These are phyloP conservation scores for Diplotaxis tenuifolia DNA, from an alignment of 345 rosid genomes.

Conservation along the genomic window DNA sequence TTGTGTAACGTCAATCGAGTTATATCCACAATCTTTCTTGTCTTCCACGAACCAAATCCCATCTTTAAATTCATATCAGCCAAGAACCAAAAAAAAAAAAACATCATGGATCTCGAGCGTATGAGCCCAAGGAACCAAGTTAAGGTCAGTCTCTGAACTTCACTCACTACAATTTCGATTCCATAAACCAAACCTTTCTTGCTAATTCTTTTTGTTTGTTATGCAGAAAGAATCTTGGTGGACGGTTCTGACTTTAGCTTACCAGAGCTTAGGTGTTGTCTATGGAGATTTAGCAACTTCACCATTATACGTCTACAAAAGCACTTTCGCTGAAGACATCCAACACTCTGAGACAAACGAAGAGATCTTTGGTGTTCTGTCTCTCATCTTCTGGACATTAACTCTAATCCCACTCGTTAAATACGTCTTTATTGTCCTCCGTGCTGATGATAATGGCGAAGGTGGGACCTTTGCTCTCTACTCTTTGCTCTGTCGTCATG, in stretches of 20 bases:
- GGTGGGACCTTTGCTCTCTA: constrained; percentile 90
- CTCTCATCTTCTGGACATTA: constrained; percentile 81
- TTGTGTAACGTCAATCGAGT: constrained; percentile 18
- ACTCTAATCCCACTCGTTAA: constrained; percentile 70
- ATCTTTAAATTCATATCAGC: background rate
- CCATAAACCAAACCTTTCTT: constrained; percentile 14
- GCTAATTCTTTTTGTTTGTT: background rate
- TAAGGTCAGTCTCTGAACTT: constrained; percentile 43
- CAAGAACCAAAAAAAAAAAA: constrained; percentile 6
- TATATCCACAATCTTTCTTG: background rate
- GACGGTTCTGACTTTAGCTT: constrained; percentile 73
- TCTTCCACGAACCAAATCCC: constrained; percentile 17
- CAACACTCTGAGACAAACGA: constrained; percentile 78
- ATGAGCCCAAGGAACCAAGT: constrained; percentile 43
- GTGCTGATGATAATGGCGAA: constrained; percentile 90
- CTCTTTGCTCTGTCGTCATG: constrained; percentile 74
- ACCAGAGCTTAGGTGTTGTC: constrained; percentile 83
- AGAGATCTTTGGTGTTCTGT: constrained; percentile 84
- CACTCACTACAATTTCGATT: background rate
- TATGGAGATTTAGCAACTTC: constrained; percentile 90
- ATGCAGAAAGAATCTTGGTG: constrained; percentile 76
- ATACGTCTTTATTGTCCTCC: constrained; percentile 74
- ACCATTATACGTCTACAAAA: constrained; percentile 79
- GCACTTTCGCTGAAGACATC: constrained; percentile 85
- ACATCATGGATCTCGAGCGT: constrained; percentile 66